Base-by-base conservation (phyloP, 176 grass and related monocot species). In the Carex cristatella region DNA sequence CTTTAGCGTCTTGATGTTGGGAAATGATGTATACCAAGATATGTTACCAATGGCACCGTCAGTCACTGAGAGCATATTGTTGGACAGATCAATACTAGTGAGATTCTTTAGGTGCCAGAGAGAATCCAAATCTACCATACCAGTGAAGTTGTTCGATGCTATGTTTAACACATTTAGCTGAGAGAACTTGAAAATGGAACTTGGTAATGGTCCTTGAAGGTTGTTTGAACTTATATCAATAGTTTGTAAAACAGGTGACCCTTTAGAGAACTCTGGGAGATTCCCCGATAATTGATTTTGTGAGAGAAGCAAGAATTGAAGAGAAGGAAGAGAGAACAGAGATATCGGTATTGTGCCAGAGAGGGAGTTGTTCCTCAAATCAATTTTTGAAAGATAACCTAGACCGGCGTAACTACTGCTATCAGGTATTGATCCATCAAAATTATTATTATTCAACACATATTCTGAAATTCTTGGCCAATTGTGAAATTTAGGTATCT, bases 61-160 rank as follows among this genome's bases (percentile, higher is more conserved):
- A 23, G 61, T 81, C 37, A 92, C 42, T 18, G 63, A 85, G 10
- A 92, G 65, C 19, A 23, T 23, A 28, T 94, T 92, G 16, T 81
- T 83, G 63, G 85, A 89, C 32, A 96, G 85, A 81, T 91, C 65
- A 4, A 94, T 72, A 84, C 78, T 85, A 7, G 61, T 13, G 30
- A 95, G 84, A 19, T 81, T 59, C 11, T 74, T 85, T 44, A 91
- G 12, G 46, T 69, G 65, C 18, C n/a, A 27, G 61, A 93, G 77
- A 10, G 31, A 85, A n/a, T 57, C 79, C 46, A 93, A 81, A 61
- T 85, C 6, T 0, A 96, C 5, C 0, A 16, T 73, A 59, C 90
- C 92, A 69, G 68, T 85, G 15, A 94, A 65, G 4, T 74, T 82
- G 73, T 94, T 94, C 14, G 61, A 86, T 85, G 88, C 69, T 27